Percentiles rank a stretch among this genome's conserved stretches.
Conservation (phyloP, 345 rosid genomes). For the Euphorbia tirucalli region DNA sequence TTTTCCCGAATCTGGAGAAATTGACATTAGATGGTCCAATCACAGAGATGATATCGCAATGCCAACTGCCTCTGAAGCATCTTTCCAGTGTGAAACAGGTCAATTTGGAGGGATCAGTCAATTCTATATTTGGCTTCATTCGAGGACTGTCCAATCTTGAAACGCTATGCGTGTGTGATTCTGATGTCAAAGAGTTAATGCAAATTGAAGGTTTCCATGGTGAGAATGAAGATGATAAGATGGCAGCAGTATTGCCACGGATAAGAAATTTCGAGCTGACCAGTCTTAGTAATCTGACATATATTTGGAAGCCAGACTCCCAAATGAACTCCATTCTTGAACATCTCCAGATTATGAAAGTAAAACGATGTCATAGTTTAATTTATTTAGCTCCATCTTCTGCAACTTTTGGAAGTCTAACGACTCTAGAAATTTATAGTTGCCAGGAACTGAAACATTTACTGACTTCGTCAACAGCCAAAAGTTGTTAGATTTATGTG, state of each 20-base stretch:
- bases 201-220: not conserved
- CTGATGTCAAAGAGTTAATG: constrained; percentile 12
- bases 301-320: not conserved
- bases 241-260: not conserved
- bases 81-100: not conserved
- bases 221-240: not conserved
- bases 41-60: not conserved
- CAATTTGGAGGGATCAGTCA: not conserved
- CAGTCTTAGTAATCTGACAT: not conserved
- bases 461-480: constrained; percentile 6
- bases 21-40: not conserved
- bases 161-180: not conserved
- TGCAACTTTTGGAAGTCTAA: constrained; percentile 15
- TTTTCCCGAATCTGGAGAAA: not conserved
- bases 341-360: not conserved
- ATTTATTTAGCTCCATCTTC: constrained; percentile 11
- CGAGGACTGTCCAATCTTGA: constrained; percentile 16
- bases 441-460: constrained; percentile 12
- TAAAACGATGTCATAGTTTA: not conserved
- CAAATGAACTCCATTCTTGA: not conserved
- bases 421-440: not conserved
- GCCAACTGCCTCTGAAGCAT: not conserved
- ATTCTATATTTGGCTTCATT: not conserved
- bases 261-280: not conserved
- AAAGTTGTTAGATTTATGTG: too few species aligned